Conservation (phyloP, 345 rosid species). For the Hypericum androsaemum region DNA sequence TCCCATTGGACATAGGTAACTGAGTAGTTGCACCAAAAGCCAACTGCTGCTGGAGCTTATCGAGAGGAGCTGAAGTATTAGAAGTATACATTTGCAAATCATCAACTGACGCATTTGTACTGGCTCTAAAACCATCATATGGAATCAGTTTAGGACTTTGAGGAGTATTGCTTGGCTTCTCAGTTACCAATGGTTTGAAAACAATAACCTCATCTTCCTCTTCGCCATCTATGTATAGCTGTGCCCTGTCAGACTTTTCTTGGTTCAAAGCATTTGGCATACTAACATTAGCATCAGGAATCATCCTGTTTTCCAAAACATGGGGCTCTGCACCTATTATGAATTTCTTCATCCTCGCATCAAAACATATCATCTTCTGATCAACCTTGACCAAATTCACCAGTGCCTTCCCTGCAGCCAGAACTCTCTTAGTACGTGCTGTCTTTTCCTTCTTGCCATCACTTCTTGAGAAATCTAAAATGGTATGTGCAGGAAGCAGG, state of each 20-base stretch:
- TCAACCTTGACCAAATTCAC: constrained; percentile 48
- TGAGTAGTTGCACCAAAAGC: constrained; percentile 31
- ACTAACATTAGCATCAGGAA: constrained; percentile 20
- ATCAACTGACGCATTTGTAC: constrained; percentile 24
- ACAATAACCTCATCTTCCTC: constrained; percentile 95
- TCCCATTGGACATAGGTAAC: constrained; percentile 34
- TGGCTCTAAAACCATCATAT: constrained; percentile 37
- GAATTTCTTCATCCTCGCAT: constrained; percentile 63
- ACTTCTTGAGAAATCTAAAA: constrained; percentile 72
- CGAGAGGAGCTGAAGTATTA: constrained; percentile 31
- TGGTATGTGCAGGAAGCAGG: constrained; percentile 72
- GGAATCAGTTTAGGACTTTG: constrained; percentile 26
- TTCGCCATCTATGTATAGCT: constrained; percentile 42
- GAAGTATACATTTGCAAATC: constrained; percentile 32
- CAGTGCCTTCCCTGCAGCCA: constrained; percentile 81
- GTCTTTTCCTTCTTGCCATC: constrained; percentile 59
- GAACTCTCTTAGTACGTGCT: constrained; percentile 60
- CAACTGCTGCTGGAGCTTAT: constrained; percentile 29
- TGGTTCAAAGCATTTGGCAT: constrained; percentile 22
- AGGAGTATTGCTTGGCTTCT: constrained; percentile 42
- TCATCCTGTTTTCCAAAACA: constrained; percentile 26
- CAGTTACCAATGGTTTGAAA: constrained; percentile 64
- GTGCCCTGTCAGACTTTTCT: constrained; percentile 29
- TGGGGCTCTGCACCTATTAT: constrained; percentile 51
- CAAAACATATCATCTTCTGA: constrained; percentile 50